phyloP scores from a whole-genome alignment of 1,139 yeast species.

The Taphrina deformans region DNA sequence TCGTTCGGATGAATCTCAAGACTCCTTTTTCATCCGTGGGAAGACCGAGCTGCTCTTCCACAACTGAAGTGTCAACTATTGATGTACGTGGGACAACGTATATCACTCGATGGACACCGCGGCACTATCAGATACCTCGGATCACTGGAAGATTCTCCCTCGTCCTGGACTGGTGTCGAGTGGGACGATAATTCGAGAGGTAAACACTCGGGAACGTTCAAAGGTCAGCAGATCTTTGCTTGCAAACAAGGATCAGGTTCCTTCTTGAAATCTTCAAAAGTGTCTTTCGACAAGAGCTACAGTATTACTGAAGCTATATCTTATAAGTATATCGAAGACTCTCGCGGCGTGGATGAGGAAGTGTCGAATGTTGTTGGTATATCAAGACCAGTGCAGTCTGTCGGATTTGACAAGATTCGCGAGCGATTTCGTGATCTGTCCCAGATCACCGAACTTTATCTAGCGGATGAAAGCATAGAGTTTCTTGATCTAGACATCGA shows the following conservation, averaged over 20 bases:
- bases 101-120: slow-evolving; percentile 52
- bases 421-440: slow-evolving; percentile 2
- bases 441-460: not conserved
- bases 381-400: slow-evolving; percentile 8
- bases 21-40: no score
- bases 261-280: slow-evolving; percentile 21
- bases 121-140: slow-evolving; percentile 72
- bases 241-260: slow-evolving; percentile 38
- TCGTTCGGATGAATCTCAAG: no score
- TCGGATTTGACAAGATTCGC: slow-evolving; percentile 19
- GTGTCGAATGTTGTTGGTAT: not conserved
- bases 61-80: not conserved
- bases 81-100: slow-evolving; percentile 27
- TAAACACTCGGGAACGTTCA: slow-evolving; percentile 56
- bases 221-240: slow-evolving; percentile 53
- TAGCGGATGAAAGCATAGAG: not conserved
- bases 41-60: no score
- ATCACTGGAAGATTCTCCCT: slow-evolving; percentile 45
- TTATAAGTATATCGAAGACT: slow-evolving; percentile 12
- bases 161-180: slow-evolving; percentile 79
- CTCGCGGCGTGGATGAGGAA: not conserved
- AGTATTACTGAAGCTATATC: not conserved
- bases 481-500: not conserved
- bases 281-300: not conserved
- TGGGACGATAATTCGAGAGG: slow-evolving; percentile 73